Conservation (phyloP, 306 rosid species). For the Cucurbita moschata region DNA sequence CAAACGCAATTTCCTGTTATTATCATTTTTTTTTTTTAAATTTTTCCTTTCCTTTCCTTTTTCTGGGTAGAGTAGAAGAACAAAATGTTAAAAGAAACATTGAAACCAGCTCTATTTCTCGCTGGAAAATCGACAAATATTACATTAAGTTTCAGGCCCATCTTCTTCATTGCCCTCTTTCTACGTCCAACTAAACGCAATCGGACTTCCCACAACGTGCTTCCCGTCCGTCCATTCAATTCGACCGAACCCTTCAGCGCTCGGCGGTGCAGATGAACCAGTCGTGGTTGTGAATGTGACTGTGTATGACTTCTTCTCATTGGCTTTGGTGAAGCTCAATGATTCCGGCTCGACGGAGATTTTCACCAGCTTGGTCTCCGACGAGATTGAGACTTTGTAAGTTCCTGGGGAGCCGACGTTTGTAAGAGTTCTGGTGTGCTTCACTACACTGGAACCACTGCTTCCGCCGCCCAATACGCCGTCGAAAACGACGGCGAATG, state of each 20-base stretch:
- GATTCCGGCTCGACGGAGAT: slow-evolving; percentile 42
- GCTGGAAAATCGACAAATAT: background rate
- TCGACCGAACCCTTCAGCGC: slow-evolving; percentile 31
- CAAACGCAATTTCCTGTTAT: background rate
- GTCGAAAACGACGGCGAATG: slow-evolving; percentile 40
- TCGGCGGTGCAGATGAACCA: slow-evolving; percentile 1
- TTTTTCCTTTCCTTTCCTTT: background rate
- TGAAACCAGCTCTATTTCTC: background rate
- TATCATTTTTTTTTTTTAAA: background rate
- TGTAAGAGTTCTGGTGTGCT: slow-evolving; percentile 39
- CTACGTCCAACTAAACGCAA: slow-evolving; percentile 31
- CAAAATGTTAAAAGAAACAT: background rate
- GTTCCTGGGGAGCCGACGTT: slow-evolving; percentile 52
- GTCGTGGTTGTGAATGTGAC: slow-evolving; percentile 24
- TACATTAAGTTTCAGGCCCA: background rate
- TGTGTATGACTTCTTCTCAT: slow-evolving; percentile 48
- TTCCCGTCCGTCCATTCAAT: slow-evolving; percentile 68
- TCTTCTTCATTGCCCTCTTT: slow-evolving; percentile 2
- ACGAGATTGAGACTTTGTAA: slow-evolving; percentile 22
- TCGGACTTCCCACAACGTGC: slow-evolving; percentile 44
- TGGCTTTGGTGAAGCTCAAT: slow-evolving; percentile 27
- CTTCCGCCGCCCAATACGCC: background rate
- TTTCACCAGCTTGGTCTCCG: slow-evolving; percentile 20
- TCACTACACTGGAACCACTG: slow-evolving; percentile 21
- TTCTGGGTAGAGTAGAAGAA: background rate